Base-by-base conservation (phyloP, 2,329 filamentous ascomycete genomes). In the Pleoardoris graminearum region DNA sequence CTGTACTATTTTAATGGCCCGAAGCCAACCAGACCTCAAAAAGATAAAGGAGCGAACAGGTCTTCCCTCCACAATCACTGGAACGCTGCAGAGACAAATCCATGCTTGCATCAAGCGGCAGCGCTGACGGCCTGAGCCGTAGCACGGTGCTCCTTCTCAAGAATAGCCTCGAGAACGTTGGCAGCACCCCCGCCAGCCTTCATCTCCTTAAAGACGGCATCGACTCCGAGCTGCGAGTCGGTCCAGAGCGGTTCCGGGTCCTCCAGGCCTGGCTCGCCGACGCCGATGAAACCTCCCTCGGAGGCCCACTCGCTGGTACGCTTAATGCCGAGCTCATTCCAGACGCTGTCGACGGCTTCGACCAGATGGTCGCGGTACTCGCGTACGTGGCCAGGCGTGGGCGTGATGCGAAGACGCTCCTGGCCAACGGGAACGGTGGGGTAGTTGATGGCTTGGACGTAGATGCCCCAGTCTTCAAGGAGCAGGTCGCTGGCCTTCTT, bases 401-500 rank as follows among this genome's bases (percentile, higher is more conserved):
- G 94, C 1, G 94, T 99, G 74, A 99, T 91, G 61, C 94, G 89
- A 51, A 99, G 87, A 53, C 94, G 87, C 76, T 99, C 94, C 79
- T 99, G 92, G n/a, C 94, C 94, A 6, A 96, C 91, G 2, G 94
- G 94, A 2, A 99, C 94, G 46, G 94, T 99, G 2, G 94, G 94
- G 77, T 97, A 97, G 79, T 99, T 99, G 82, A 99, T 97, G 50
- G 91, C 91, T 77, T 99, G 94, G 22, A 99, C 94, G 72, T 99
- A 99, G 71, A 99, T 97, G 56, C 86, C 85, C 79, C 96, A 89
- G 62, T 96, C 88, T 62, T 89, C 86, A 12, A 99, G 83, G 19
- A 99, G 85, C 79, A 96, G 85, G 71, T 99, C 94, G 21, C 90
- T 96, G 7, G 94, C 94, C 64, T 87, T 82, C 81, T 94, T 97